phyloP scores from a whole-genome alignment of 2,329 filamentous ascomycete species.

The Penicillium sp. region DNA sequence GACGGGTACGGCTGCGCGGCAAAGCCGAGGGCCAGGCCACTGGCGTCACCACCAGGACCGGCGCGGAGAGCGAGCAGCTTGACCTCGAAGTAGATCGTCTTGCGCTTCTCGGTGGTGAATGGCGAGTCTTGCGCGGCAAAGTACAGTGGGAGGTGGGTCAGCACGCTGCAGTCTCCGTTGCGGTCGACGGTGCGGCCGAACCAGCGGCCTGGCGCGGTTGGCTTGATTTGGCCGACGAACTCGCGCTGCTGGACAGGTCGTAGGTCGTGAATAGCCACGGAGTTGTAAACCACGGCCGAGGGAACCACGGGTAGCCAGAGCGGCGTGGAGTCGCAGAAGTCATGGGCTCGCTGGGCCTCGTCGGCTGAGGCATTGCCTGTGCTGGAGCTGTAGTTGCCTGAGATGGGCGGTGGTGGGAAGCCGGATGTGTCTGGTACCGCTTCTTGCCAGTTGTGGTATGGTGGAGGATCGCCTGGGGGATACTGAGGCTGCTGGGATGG shows the following conservation, averaged over 20 bases:
- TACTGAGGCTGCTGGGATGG: neutral
- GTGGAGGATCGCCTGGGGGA: conserved; percentile 45
- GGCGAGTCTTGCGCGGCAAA: conserved; percentile 55
- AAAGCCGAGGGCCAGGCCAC: conserved; percentile 62
- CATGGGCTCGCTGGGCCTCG: conserved; percentile 58
- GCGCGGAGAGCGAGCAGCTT: conserved; percentile 49
- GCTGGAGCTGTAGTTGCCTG: conserved; percentile 56
- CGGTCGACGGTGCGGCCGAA: conserved; percentile 46
- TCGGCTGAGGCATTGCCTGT: conserved; percentile 59
- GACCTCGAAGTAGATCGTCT: conserved; percentile 63
- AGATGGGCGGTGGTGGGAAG: conserved; percentile 62
- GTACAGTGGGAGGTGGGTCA: conserved; percentile 60
- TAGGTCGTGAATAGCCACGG: conserved; percentile 49
- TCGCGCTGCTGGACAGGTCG: conserved; percentile 47
- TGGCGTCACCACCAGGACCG: conserved; percentile 45
- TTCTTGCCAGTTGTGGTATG: conserved; percentile 64
- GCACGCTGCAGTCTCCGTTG: conserved; percentile 54
- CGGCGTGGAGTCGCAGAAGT: conserved; percentile 56
- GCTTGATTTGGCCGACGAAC: conserved; percentile 43
- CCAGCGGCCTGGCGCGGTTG: conserved; percentile 45
- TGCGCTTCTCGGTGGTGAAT: conserved; percentile 46
- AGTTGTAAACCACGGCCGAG: conserved; percentile 44
- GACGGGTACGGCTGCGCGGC: conserved; percentile 63
- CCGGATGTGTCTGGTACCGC: conserved; percentile 60
- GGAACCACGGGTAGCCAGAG: conserved; percentile 54